Conservation (phyloP, 768 basidiomycete species). For the Suillus clintonianus region DNA sequence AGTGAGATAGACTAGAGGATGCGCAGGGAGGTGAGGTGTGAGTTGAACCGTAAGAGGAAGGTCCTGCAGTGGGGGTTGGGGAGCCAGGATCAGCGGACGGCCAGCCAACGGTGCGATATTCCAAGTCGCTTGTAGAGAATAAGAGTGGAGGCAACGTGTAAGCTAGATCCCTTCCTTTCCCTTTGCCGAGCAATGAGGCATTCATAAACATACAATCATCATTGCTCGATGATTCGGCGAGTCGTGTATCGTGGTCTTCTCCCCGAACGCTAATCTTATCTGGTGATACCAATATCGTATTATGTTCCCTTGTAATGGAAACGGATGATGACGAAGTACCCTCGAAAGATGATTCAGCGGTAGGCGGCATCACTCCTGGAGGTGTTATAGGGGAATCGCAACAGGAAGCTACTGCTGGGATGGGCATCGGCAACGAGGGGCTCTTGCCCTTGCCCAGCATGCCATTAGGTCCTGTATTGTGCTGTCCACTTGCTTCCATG, state of each 20-base stretch:
- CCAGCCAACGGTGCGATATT: conserved; percentile 42
- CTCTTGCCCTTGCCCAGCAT: conserved; percentile 55
- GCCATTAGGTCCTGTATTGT: conserved; percentile 29
- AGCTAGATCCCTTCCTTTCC: conserved; percentile 52
- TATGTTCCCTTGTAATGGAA: background rate
- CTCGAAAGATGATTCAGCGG: background rate
- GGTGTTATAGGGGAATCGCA: conserved; percentile 4
- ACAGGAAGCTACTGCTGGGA: conserved; percentile 40
- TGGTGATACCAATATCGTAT: background rate
- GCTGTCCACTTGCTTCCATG: conserved; percentile 4
- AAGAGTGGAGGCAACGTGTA: conserved; percentile 67
- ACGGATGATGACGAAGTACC: conserved; percentile 18
- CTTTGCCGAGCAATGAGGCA: conserved; percentile 46
- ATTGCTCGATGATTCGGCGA: conserved; percentile 2
- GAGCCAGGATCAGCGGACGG: conserved; percentile 29
- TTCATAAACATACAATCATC: conserved; percentile 1
- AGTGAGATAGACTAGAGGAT: conserved; percentile 16
- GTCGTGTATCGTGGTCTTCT: background rate
- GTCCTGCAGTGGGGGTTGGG: conserved; percentile 23
- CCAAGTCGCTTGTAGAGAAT: conserved; percentile 57
- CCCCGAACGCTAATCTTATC: too few species aligned
- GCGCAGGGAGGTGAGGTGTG: conserved; percentile 40
- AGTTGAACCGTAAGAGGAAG: conserved; percentile 40
- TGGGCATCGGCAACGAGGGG: conserved; percentile 54
- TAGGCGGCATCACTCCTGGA: conserved; percentile 15